Evolutionary conservation across 1,284 basidiomycete genomes (phyloP), one percentile per base, ranked within the genome.

Genomic region (Pseudozyma sp.): DNA sequence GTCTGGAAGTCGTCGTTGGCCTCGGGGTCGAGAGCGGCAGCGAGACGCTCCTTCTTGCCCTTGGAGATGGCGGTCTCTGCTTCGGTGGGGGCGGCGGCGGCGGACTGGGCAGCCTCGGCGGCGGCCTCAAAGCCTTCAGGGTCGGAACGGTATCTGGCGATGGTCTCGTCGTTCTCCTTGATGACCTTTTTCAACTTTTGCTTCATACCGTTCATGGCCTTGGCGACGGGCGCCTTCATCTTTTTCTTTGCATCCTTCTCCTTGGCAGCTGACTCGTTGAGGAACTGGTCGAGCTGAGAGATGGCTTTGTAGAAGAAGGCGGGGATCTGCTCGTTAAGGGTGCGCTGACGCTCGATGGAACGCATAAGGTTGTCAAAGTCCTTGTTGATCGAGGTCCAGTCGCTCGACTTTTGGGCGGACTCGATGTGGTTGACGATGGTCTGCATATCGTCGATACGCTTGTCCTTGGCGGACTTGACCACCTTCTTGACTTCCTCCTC

Each of bases 361-460:
- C 95, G 92, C 55, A 90, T 86, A 58, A 99, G 89, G 85, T 96
- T 97, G 87, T 99, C 97, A 85, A 96, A 97, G 87, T 99, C 97
- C 96, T 85, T 50, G 45, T 48, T 53, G 80, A 95, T 97, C 37
- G 90, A 91, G 24, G 92, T 91, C 97, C 97, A 99, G 86, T 99
- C 94, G 52, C 86, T 84, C 80, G 95, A 96, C 87, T 94, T 96
- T 78, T 94, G 88, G 30, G 92, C 94, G 85, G 99, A 99, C 61
- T 97, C 93, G 86, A 99, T 96, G 52, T 88, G 88, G 86, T 92
- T 94, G 55, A 94, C 92, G 11, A 92, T 92, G 75, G 79, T 89
- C 85, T 93, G 92, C 88, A 96, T 94, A 87, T 94, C 92, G 66
- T 92, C 93, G 77, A 92, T 85, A 51, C 94, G 88, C 85, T 93